Evolutionary conservation across 805 yeast genomes (phyloP).

Genomic region (Sugiyamaella chiloensis): DNA sequence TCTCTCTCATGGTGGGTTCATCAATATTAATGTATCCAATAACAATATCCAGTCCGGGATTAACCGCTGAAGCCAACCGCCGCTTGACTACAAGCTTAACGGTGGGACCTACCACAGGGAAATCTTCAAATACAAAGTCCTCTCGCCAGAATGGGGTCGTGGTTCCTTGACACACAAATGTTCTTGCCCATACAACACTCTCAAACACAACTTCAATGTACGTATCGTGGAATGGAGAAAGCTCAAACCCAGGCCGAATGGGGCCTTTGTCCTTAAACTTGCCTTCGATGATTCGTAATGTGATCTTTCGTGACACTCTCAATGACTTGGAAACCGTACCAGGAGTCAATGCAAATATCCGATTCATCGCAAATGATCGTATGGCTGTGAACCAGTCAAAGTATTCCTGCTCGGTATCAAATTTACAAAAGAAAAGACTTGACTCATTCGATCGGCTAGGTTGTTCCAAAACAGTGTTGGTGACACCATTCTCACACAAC

Average conservation of each 20-base stretch:
- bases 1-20: conserved; percentile 19
- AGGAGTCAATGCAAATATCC: conserved; percentile 26
- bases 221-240: conserved; percentile 26
- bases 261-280: conserved; percentile 7
- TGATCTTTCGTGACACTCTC: conserved; percentile 19
- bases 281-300: conserved; percentile 22
- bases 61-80: conserved; percentile 21
- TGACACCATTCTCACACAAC: conserved; percentile 8
- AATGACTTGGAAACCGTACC: conserved; percentile 18
- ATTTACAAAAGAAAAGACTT: conserved; percentile 22
- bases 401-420: conserved; percentile 26
- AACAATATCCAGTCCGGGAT: conserved; percentile 37
- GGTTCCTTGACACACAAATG: conserved; percentile 55
- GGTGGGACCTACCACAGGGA: conserved; percentile 48
- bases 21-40: conserved; percentile 50
- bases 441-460: conserved; percentile 8
- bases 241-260: conserved; percentile 9
- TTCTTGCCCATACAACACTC: conserved; percentile 73
- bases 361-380: conserved; percentile 26
- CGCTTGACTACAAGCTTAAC: conserved; percentile 22
- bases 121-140: conserved; percentile 53
- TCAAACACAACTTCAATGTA: conserved; percentile 74
- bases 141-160: conserved; percentile 81
- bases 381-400: conserved; percentile 35
- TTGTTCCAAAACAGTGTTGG: conserved; percentile 4